phyloP scores from a whole-genome alignment of 2,329 filamentous ascomycete species.

The Colletotrichum phormii region DNA sequence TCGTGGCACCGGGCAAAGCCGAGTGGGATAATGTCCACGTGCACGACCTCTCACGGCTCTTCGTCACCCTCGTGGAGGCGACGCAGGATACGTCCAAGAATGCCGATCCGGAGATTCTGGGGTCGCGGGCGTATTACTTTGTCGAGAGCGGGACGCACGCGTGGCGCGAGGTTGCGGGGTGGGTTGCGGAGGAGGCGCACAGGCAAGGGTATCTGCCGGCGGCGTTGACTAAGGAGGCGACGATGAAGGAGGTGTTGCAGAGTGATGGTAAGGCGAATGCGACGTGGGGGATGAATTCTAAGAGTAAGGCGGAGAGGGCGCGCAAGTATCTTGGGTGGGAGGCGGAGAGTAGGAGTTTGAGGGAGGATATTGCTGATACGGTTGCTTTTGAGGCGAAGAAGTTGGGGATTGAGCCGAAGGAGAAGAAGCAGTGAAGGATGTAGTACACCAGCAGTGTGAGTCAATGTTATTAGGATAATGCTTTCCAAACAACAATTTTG shows the following conservation, averaged over 20 bases:
- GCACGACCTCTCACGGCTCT: constrained; percentile 57
- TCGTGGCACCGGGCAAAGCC: constrained; percentile 56
- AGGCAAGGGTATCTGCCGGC: constrained; percentile 48
- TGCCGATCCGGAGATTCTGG: constrained; percentile 72
- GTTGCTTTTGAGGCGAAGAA: constrained; percentile 53
- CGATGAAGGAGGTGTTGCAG: constrained; percentile 44
- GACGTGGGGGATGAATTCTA: constrained; percentile 56
- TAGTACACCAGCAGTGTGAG: no score
- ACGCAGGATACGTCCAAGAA: constrained; percentile 66
- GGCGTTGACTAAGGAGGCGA: constrained; percentile 42
- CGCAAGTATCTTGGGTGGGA: constrained; percentile 60
- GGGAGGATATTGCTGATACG: constrained; percentile 51
- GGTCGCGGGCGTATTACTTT: constrained; percentile 74
- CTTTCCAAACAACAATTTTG: neutral
- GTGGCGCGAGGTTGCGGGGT: constrained; percentile 70
- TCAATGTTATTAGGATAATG: neutral
- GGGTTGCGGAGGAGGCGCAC: constrained; percentile 67
- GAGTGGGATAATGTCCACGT: constrained; percentile 67
- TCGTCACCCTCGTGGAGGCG: constrained; percentile 58
- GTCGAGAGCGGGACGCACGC: constrained; percentile 70
- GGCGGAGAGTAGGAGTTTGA: constrained; percentile 49
- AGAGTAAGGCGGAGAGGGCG: constrained; percentile 55
- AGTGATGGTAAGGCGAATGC: constrained; percentile 40
- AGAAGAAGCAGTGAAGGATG: constrained; percentile 33
- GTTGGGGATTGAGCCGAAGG: constrained; percentile 48